Evolutionary conservation across 2,329 filamentous ascomycete species (phyloP), one percentile per base, ranked within the genome.

Genomic region (Aspergillus costaricaensis): DNA sequence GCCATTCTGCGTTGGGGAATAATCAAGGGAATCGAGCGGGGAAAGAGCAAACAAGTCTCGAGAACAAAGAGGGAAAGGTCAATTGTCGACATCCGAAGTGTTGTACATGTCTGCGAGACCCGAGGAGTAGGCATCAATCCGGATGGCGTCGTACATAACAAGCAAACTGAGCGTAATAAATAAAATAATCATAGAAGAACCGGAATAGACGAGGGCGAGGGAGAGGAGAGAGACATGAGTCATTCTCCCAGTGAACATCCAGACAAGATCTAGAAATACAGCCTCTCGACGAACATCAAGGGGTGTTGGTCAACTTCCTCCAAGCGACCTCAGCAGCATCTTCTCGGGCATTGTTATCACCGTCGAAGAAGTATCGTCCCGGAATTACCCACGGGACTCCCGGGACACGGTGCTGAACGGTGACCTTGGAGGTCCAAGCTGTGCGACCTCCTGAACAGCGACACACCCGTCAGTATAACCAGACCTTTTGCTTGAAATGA

Each of bases 321-420:
- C 77, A 66, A 10, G 92, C 92, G 63, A 90, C 85, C 77, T 96
- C 91, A 65, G 92, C 92, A n/a, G 91, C 92, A 74, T 96, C 92
- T 76, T 96, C 92, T 77, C 87, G 89, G 60, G 92, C 92, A 72
- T 96, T 96, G 81, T 93, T 87, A 76, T 94, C 87, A 62, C 92
- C 92, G 76, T 96, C 92, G 78, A 96, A 96, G 91, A 91, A 96
- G 78, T 87, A 96, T 64, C 91, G 86, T 50, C 92, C 92, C n/a
- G 83, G 74, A 69, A 91, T 83, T 50, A 79, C 83, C 25, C 25
- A 30, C 32, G 32, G 32, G 12, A 36, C 10, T 14, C 10, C 10
- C 12, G 32, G 25, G 27, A 50, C 47, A 50, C 6, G n/a, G 47
- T 30, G 25, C 12, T 7, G 82, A 60, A 96, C 85, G n/a, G 82